Evolutionary conservation across 345 rosid genomes (phyloP), one percentile per base, ranked within the genome.

Genomic region (Eutrema japonicum): DNA sequence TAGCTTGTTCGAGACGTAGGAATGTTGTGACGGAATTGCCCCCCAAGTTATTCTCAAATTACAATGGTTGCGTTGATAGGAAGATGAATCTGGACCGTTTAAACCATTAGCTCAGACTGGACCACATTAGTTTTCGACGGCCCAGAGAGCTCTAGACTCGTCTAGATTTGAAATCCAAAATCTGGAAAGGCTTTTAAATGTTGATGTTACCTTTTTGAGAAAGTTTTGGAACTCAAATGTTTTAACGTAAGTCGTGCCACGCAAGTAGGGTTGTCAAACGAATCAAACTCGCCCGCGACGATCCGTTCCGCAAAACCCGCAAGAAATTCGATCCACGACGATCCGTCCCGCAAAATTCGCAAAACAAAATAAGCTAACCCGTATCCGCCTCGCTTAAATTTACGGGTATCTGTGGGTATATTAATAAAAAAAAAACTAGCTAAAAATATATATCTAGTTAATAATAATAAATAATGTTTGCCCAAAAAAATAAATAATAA

Each of bases 101-200:
- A 64, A 16, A 63, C 18, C 37, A 63, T 27, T 43, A 9, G 2
- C 16, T 49, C 29, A 26, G 14, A 13, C 56, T 29, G 47, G 76
- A 33, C 53, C 57, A 37, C 6, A 46, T 11, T 0, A 1, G 7
- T 9, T 40, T 37, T 56, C 36, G 77, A 79, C 79, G 72, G 71
- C 66, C 69, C 37, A 16, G 79, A 40, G 46, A 9, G 43, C 52
- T 76, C 81, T 77, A 64, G 73, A 76, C 37, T 16, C 32, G 61
- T 66, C 76, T 33, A 10, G 61, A 7, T 48, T 13, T 5, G 41
- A 8, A 12, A 40, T 33, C 8, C 3, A n/a, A 50, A 14, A 18
- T 26, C 38, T 43, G 26, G 8, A 61, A 59, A 61, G 36, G 22
- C 7, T 26, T 22, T 22, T 26, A 8, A 26, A 48, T 4, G 5